Evolutionary conservation across 805 yeast species (phyloP), one percentile per base, ranked within the genome.

Genomic region (Maudiozyma turicensis): DNA sequence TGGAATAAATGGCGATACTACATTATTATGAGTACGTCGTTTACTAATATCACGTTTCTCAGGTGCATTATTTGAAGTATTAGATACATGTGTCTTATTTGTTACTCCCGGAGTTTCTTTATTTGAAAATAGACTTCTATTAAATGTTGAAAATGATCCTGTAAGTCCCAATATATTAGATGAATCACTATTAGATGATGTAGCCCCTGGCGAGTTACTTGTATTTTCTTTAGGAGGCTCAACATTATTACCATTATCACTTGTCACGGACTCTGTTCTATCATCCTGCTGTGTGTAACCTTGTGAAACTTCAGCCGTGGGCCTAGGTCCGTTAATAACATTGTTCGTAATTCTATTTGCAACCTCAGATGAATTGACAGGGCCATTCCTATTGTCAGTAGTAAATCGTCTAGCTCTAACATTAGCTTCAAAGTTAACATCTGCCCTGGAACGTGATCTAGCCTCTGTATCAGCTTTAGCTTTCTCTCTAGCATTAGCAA

Each of bases 1-100:
- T 1, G 69, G 69, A 14, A 65, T 61, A 50, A 65, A 65, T 7
- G 66, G 67, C 0, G 67, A 63, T 2, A 58, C 59, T 8, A 20
- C 13, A 11, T 42, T 45, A 11, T 29, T 26, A 10, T 30, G n/a
- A n/a, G 30, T 13, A 37, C 50, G 42, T 46, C 55, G 46, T 14
- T 41, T 32, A 14, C 26, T 45, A 32, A 8, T 32, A 32, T 11
- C 13, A 32, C 30, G 14, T 9, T 37, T n/a, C 14, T 20, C 39
- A 20, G 31, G 20, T 35, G 13, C 15, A 39, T 20, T 39, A 29
- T 35, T 10, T n/a, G 15, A 7, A 13, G 5, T 35, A 35, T 11
- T 35, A 8, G 13, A 32, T 32, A 20, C 26, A 20, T 3, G 13
- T 32, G 3, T 32, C 9, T 4, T 32, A 32, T 32, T 32, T 9